Conservation (phyloP, 441 rosid species). For the Adansonia rubrostipa region DNA sequence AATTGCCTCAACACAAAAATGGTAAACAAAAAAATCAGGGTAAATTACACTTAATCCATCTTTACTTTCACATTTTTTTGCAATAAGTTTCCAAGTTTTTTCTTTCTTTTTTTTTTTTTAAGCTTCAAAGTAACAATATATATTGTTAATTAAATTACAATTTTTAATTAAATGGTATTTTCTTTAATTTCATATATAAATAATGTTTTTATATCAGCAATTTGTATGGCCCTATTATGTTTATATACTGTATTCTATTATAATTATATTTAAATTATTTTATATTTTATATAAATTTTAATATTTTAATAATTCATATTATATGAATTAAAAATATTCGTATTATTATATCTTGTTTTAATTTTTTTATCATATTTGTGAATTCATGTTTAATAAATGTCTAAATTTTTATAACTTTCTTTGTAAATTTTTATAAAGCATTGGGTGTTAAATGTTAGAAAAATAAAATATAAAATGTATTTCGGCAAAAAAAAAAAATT, state of each 20-base stretch:
- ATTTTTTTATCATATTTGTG: too few species aligned
- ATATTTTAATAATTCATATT: too few species aligned
- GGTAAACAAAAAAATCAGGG: not conserved
- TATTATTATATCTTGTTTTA: too few species aligned
- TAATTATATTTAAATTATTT: too few species aligned
- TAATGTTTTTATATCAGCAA: not conserved
- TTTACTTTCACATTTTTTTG: not conserved
- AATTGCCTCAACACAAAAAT: not conserved
- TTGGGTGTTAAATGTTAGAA: not conserved
- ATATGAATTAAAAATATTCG: too few species aligned
- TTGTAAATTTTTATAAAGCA: not conserved
- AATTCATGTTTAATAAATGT: not conserved
- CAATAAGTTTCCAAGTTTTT: slow-evolving; percentile 1
- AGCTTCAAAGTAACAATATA: not conserved
- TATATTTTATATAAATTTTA: too few species aligned
- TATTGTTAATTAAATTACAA: too few species aligned
- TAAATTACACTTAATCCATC: not conserved
- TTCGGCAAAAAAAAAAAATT: not conserved
- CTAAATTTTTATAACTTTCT: not conserved
- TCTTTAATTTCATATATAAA: not conserved
- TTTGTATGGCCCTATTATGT: too few species aligned
- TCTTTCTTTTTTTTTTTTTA: not conserved
- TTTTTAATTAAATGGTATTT: too few species aligned
- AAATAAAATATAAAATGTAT: not conserved
- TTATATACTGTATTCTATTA: too few species aligned